Evolutionary conservation across 805 yeast species (phyloP).

Genomic region (Candida broadrunensis): DNA sequence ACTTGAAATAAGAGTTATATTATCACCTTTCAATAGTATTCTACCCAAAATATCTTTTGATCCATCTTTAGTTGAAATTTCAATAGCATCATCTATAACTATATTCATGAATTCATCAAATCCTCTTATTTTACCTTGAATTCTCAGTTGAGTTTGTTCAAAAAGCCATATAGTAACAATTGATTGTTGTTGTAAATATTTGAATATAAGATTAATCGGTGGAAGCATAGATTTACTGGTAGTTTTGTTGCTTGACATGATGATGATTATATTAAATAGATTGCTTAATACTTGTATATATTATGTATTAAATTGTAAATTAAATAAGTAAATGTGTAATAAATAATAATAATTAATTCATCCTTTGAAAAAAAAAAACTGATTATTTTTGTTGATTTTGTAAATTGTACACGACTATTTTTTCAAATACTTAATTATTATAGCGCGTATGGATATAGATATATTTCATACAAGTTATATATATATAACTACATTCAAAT

Average conservation of each 20-base stretch:
- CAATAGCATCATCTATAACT: slow-evolving; percentile 59
- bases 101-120: slow-evolving; percentile 97
- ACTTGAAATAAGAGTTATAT: slow-evolving; percentile 68
- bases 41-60: slow-evolving; percentile 61
- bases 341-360: too few species aligned
- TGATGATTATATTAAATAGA: too few species aligned
- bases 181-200: slow-evolving; percentile 77
- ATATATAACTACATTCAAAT: too few species aligned
- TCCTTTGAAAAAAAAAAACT: too few species aligned
- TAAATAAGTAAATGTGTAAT: too few species aligned
- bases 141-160: slow-evolving; percentile 74
- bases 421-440: too few species aligned
- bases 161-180: slow-evolving; percentile 83
- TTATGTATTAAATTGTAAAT: too few species aligned
- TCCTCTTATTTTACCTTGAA: slow-evolving; percentile 84
- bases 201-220: slow-evolving; percentile 89
- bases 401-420: too few species aligned
- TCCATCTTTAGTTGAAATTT: slow-evolving; percentile 54
- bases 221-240: slow-evolving; percentile 56
- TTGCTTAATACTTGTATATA: too few species aligned
- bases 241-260: slow-evolving; percentile 3
- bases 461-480: too few species aligned
- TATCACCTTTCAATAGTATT: slow-evolving; percentile 88
- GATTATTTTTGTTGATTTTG: too few species aligned
- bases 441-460: too few species aligned